Percentiles rank a stretch among this genome's conserved stretches.
These are phyloP conservation scores for Colletotrichum phormii DNA, from an alignment of 2,329 filamentous ascomycete genomes.

Conservation along the genomic window DNA sequence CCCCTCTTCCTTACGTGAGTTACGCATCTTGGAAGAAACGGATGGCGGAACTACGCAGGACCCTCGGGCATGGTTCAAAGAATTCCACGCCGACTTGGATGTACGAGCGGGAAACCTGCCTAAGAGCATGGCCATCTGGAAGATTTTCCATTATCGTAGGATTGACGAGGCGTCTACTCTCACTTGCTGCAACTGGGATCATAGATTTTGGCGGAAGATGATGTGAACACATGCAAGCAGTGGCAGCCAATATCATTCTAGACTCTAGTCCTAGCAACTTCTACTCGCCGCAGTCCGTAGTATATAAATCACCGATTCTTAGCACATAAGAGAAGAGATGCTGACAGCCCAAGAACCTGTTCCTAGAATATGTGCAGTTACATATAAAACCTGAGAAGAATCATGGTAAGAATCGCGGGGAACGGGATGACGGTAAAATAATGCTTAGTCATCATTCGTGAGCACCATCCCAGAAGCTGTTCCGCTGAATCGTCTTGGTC, in stretches of 20 bases:
- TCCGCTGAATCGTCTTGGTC: neutral
- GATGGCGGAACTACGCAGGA: neutral
- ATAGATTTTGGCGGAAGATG: neutral
- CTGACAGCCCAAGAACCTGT: too few species aligned
- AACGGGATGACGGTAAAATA: neutral
- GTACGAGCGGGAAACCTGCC: neutral
- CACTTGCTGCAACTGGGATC: neutral
- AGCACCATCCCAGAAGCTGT: neutral
- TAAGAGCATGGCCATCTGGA: neutral
- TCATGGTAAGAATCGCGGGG: too few species aligned
- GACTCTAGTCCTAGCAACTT: too few species aligned
- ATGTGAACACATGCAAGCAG: too few species aligned
- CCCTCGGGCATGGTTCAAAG: neutral
- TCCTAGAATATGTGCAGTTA: too few species aligned
- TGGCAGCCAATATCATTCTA: too few species aligned
- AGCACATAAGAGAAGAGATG: too few species aligned
- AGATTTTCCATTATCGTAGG: neutral
- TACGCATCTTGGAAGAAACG: neutral
- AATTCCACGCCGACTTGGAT: neutral
- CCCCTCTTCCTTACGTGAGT: neutral
- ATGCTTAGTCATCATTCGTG: neutral
- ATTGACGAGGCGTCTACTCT: neutral
- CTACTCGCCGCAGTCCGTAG: too few species aligned
- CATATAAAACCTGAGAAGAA: too few species aligned
- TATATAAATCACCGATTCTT: too few species aligned